Evolutionary conservation across 208 protist species (phyloP).

Genomic region (Sergeia podlipaevii): DNA sequence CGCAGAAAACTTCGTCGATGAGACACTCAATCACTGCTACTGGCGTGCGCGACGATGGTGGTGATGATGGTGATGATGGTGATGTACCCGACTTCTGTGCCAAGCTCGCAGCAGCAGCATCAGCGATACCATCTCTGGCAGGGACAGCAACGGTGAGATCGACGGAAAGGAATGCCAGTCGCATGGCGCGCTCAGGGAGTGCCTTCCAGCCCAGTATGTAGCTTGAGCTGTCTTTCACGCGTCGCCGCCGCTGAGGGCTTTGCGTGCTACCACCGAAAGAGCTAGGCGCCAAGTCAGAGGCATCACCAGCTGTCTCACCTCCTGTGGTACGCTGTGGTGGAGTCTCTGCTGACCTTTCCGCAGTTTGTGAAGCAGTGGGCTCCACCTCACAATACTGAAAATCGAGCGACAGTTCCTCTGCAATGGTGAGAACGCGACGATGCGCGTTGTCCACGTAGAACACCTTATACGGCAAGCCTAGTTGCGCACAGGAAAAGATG

Average conservation of each 20-base stretch:
- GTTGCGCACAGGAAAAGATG: conserved; percentile 1
- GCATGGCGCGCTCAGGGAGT: conserved; percentile 49
- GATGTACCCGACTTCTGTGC: background rate
- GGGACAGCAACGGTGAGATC: conserved; percentile 1
- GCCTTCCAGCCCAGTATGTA: conserved; percentile 20
- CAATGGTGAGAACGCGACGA: conserved; percentile 16
- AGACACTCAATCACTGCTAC: conserved; percentile 65
- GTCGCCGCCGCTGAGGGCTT: no score
- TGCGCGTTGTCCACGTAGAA: background rate
- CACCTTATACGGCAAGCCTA: conserved; percentile 1
- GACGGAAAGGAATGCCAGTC: conserved; percentile 40
- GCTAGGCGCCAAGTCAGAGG: no score
- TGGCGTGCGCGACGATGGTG: conserved; percentile 7
- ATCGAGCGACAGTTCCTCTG: conserved; percentile 20
- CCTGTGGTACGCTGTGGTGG: no score
- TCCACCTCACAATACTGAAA: conserved; percentile 28
- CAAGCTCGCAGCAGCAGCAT: background rate
- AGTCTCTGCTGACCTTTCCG: no score
- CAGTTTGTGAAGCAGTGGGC: background rate
- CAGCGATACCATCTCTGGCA: background rate
- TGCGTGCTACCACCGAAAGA: no score
- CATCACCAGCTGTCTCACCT: no score
- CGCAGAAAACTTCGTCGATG: conserved; percentile 51
- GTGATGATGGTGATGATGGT: background rate
- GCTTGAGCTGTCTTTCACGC: no score